Percentiles rank a stretch among this genome's conserved stretches.
These are phyloP conservation scores for Neoboletus subvelutipes DNA, from an alignment of 768 basidiomycete species.

Conservation along the genomic window DNA sequence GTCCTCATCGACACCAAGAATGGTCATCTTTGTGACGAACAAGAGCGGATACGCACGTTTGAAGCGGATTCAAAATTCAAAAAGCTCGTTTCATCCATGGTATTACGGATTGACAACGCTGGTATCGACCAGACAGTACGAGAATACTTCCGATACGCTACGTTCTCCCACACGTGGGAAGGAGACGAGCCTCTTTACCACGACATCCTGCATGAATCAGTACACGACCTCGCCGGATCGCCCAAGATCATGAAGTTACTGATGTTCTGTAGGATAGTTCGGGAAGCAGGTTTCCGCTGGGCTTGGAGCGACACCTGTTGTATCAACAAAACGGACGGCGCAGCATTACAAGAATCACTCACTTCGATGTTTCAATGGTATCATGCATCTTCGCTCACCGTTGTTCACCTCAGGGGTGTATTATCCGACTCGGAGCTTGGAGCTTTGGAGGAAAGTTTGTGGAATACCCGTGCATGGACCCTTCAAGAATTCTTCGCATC, in stretches of 20 bases:
- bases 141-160: conserved; percentile 20
- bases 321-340: conserved; percentile 19
- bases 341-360: conserved; percentile 22
- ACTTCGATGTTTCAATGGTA: conserved; percentile 32
- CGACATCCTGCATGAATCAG: conserved; percentile 7
- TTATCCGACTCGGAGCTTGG: conserved; percentile 4
- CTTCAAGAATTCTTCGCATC: conserved; percentile 27
- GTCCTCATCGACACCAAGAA: conserved; percentile 14
- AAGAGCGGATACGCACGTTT: conserved; percentile 4
- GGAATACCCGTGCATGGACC: conserved; percentile 29
- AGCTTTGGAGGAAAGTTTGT: conserved; percentile 12
- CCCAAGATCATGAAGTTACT: conserved; percentile 12
- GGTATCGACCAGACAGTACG: conserved; percentile 2
- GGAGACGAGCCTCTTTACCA: conserved; percentile 18
- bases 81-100: conserved; percentile 18
- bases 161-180: conserved; percentile 27
- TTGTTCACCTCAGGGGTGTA: conserved; percentile 24
- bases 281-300: conserved; percentile 19
- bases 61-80: conserved; percentile 12
- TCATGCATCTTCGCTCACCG: conserved; percentile 22
- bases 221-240: conserved; percentile 10
- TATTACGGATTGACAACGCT: neutral
- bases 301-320: conserved; percentile 29
- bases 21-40: conserved; percentile 16
- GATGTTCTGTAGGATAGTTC: conserved; percentile 17